Percentiles rank a stretch among this genome's conserved stretches.
These are phyloP conservation scores for Cornus kousa DNA, from an alignment of 148 eudicot species.

Conservation along the genomic window DNA sequence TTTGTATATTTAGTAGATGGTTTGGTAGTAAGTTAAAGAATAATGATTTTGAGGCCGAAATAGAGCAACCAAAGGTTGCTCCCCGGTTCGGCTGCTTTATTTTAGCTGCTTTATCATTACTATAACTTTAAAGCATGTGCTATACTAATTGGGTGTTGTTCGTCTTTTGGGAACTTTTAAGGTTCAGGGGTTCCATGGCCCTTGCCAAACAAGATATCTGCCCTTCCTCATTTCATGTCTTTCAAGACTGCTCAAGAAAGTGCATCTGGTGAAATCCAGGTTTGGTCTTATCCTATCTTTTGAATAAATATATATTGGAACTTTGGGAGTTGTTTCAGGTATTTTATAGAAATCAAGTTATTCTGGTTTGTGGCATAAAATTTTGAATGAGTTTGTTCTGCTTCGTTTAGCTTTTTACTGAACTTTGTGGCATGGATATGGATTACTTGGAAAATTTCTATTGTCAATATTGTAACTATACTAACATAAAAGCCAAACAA, in stretches of 20 bases:
- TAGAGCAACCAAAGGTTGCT: too few relatives aligned
- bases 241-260: slow-evolving; percentile 27
- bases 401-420: too few relatives aligned
- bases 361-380: too few relatives aligned
- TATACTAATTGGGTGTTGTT: slow-evolving; percentile 5
- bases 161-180: slow-evolving; percentile 6
- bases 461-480: too few relatives aligned
- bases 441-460: too few relatives aligned
- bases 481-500: too few relatives aligned
- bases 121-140: not conserved
- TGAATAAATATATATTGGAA: not conserved
- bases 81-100: too few relatives aligned
- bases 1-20: not conserved
- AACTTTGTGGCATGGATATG: too few relatives aligned
- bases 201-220: slow-evolving; percentile 30
- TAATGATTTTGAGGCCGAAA: too few relatives aligned
- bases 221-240: slow-evolving; percentile 31
- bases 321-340: not conserved
- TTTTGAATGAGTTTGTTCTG: too few relatives aligned
- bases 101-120: too few relatives aligned
- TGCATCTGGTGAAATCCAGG: slow-evolving; percentile 32
- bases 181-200: slow-evolving; percentile 32
- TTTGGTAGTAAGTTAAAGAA: not conserved
- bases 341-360: not conserved
- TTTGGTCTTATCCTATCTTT: not conserved